phyloP scores from a whole-genome alignment of 805 yeast genomes.

The Candida ulmi region DNA sequence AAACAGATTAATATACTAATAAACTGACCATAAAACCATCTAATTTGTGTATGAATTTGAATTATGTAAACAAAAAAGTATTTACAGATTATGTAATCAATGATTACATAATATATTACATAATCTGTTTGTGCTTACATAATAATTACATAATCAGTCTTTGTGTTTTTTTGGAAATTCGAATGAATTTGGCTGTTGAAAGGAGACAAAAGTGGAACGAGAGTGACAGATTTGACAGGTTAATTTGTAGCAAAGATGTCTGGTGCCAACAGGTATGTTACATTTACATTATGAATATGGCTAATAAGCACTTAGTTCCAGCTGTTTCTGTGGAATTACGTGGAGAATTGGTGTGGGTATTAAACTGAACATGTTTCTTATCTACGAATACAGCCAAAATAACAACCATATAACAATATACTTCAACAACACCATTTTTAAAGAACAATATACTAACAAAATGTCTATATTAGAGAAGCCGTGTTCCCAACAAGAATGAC shows the following conservation, averaged over 20 bases:
- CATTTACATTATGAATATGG: not conserved
- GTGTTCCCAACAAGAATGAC: constrained; percentile 99
- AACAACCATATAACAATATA: no score
- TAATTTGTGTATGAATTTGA: no score
- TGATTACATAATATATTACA: no score
- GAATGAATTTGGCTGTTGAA: not conserved
- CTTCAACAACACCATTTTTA: no score
- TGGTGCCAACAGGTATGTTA: constrained; percentile 18
- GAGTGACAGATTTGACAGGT: not conserved
- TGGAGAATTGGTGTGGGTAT: not conserved
- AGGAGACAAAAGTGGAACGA: not conserved
- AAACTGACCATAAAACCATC: no score
- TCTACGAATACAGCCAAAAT: not conserved
- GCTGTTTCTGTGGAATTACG: not conserved
- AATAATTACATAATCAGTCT: not conserved
- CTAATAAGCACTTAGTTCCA: no score
- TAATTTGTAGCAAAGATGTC: constrained; percentile 8
- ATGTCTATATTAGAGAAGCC: constrained; percentile 65
- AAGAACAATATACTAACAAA: no score
- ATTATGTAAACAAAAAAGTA: no score
- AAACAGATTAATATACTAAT: not conserved
- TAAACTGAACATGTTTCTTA: not conserved
- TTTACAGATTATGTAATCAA: no score
- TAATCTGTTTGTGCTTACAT: not conserved
- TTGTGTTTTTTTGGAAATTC: no score